These are phyloP conservation scores for Coemansia sp. DNA, from an alignment of 371 early-diverging fungal genomes.

Conservation along the genomic window DNA sequence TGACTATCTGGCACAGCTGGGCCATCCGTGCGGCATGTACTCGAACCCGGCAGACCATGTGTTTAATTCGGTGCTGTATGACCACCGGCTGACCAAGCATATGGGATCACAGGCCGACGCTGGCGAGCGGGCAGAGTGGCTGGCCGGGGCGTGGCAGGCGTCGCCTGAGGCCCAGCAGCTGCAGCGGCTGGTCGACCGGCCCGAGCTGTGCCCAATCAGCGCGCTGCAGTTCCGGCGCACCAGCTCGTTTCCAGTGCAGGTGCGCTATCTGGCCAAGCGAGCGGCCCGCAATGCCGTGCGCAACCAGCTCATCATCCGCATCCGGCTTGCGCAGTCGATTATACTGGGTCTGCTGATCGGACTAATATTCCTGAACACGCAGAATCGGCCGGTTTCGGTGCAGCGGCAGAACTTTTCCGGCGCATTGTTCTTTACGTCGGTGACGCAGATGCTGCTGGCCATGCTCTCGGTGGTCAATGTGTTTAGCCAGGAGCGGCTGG, in stretches of 20 bases:
- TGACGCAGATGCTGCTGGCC: slow-evolving; percentile 54
- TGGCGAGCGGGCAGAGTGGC: slow-evolving; percentile 13
- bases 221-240: slow-evolving; percentile 27
- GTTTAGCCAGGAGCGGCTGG: slow-evolving; percentile 57
- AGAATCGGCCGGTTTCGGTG: slow-evolving; percentile 14
- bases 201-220: slow-evolving; percentile 26
- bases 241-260: slow-evolving; percentile 22
- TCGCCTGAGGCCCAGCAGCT: slow-evolving; percentile 26
- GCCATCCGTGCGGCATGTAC: slow-evolving; percentile 59
- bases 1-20: slow-evolving; percentile 55
- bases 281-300: slow-evolving; percentile 44
- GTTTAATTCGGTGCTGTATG: slow-evolving; percentile 52
- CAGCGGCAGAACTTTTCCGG: slow-evolving; percentile 61
- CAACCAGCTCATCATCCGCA: slow-evolving; percentile 48
- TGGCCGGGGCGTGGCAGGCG: slow-evolving; percentile 21
- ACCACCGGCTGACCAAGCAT: not conserved
- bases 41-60: slow-evolving; percentile 74
- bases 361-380: slow-evolving; percentile 49
- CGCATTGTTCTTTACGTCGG: slow-evolving; percentile 59
- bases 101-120: slow-evolving; percentile 6
- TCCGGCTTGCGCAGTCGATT: slow-evolving; percentile 42
- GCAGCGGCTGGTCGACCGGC: slow-evolving; percentile 20
- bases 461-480: slow-evolving; percentile 57
- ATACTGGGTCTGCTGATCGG: slow-evolving; percentile 53
- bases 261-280: slow-evolving; percentile 43